Evolutionary conservation across 345 rosid genomes (phyloP).

Genomic region (Corchorus olitorius): DNA sequence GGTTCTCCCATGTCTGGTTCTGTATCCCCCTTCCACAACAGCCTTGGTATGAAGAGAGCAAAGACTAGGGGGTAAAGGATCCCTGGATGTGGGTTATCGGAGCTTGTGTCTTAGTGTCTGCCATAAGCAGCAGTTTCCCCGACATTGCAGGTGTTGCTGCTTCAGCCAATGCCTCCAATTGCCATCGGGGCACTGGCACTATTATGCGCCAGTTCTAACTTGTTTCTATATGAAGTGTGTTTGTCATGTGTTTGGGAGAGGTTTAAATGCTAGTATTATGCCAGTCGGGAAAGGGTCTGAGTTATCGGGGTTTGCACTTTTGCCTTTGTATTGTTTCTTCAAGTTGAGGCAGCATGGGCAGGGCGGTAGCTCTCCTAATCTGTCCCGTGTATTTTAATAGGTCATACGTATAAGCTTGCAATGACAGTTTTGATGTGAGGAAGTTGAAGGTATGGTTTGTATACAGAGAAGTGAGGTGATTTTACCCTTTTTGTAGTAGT

Average conservation of each 20-base stretch:
- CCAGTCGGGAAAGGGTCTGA: conserved; percentile 6
- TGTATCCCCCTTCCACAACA: conserved; percentile 80
- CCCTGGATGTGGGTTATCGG: conserved; percentile 25
- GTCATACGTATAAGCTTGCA: neutral
- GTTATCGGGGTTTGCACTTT: conserved; percentile 9
- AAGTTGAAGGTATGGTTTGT: conserved; percentile 12
- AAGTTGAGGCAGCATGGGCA: neutral
- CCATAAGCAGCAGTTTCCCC: conserved; percentile 30
- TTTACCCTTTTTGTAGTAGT: too few relatives aligned
- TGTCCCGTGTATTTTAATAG: neutral
- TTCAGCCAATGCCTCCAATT: conserved; percentile 41
- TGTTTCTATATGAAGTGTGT: conserved; percentile 44
- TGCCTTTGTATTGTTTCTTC: neutral
- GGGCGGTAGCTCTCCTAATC: neutral
- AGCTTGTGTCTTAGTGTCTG: conserved; percentile 34
- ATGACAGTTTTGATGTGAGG: conserved; percentile 28
- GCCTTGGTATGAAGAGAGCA: conserved; percentile 96
- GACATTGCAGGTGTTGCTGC: conserved; percentile 31
- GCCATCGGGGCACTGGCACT: conserved; percentile 50
- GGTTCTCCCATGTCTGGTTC: conserved; percentile 97
- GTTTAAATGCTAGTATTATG: conserved; percentile 22
- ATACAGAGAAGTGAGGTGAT: neutral
- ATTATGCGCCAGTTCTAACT: conserved; percentile 40
- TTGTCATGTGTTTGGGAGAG: conserved; percentile 26
- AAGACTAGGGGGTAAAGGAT: conserved; percentile 75